Evolutionary conservation across 192 early-diverging fungal species (phyloP).

Genomic region (Entomortierella beljakovae): DNA sequence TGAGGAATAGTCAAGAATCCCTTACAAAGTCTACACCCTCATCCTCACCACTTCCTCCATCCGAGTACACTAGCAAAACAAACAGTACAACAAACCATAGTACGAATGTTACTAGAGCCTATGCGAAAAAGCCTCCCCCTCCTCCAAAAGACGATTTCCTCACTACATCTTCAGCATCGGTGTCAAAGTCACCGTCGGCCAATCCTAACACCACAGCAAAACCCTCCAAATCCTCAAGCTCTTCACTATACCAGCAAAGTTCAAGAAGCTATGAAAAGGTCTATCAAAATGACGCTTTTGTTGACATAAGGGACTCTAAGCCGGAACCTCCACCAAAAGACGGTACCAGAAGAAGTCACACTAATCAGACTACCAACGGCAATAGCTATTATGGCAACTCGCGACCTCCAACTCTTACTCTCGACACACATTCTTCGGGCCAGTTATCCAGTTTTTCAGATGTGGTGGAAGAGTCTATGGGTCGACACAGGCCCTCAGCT

Average conservation of each 20-base stretch:
- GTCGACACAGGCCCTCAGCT: conserved; percentile 10
- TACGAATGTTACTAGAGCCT: conserved; percentile 3
- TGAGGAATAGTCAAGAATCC: conserved; percentile 29
- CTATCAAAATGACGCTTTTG: conserved; percentile 1
- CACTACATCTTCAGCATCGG: background rate
- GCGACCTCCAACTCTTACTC: conserved; percentile 23
- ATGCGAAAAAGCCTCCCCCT: conserved; percentile 39
- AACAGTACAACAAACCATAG: conserved; percentile 1
- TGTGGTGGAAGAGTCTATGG: conserved; percentile 35
- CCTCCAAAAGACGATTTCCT: conserved; percentile 23
- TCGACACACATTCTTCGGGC: conserved; percentile 27
- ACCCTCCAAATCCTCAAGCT: background rate
- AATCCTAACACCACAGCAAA: background rate
- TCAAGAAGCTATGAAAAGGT: background rate
- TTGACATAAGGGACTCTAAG: conserved; percentile 12
- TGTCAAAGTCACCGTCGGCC: background rate
- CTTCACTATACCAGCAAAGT: background rate
- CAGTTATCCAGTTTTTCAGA: conserved; percentile 19
- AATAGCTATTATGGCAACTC: background rate
- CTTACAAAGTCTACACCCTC: conserved; percentile 12
- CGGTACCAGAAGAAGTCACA: conserved; percentile 7
- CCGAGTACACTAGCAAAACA: background rate
- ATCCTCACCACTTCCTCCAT: conserved; percentile 6
- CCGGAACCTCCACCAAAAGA: conserved; percentile 45
- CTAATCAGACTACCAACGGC: background rate